Percentiles rank a stretch among this genome's conserved stretches.
Conservation (phyloP, 495 filamentous ascomycete species). For the Hyaloscypha bicolor region DNA sequence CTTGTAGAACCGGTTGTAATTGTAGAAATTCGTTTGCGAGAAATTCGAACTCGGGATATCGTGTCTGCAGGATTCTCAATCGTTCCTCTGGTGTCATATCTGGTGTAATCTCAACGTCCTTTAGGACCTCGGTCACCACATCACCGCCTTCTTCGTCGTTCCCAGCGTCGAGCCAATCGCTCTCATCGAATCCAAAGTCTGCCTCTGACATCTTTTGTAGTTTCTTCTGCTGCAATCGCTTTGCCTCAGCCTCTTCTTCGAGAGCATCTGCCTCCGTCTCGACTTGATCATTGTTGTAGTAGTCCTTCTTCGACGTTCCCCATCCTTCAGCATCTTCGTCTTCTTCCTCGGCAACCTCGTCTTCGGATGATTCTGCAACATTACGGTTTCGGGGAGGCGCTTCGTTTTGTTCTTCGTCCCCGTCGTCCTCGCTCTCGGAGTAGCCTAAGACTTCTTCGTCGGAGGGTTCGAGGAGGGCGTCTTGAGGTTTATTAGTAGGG, state of each 20-base stretch:
- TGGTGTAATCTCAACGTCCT: slow-evolving; percentile 77
- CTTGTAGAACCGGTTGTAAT: slow-evolving; percentile 64
- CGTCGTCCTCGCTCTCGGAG: slow-evolving; percentile 53
- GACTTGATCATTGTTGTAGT: slow-evolving; percentile 88
- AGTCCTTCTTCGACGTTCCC: slow-evolving; percentile 82
- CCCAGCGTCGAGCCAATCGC: slow-evolving; percentile 66
- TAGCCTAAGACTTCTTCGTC: slow-evolving; percentile 87
- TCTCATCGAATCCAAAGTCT: slow-evolving; percentile 90
- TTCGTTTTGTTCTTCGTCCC: slow-evolving; percentile 47
- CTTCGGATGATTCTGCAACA: slow-evolving; percentile 30
- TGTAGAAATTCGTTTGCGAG: slow-evolving; percentile 77
- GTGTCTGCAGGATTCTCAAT: slow-evolving; percentile 69
- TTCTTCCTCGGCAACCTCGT: slow-evolving; percentile 41
- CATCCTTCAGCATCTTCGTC: slow-evolving; percentile 76
- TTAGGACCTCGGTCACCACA: slow-evolving; percentile 79
- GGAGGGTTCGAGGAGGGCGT: slow-evolving; percentile 63
- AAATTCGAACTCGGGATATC: slow-evolving; percentile 91
- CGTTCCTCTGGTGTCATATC: slow-evolving; percentile 77
- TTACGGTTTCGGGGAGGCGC: slow-evolving; percentile 34
- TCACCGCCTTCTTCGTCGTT: slow-evolving; percentile 46
- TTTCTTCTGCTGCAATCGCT: slow-evolving; percentile 85
- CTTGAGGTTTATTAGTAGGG: slow-evolving; percentile 21
- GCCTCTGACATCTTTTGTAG: slow-evolving; percentile 80
- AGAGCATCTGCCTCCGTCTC: slow-evolving; percentile 90
- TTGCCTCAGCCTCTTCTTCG: slow-evolving; percentile 89